Evolutionary conservation across 208 protist genomes (phyloP).

Genomic region (Leishmania braziliensis): DNA sequence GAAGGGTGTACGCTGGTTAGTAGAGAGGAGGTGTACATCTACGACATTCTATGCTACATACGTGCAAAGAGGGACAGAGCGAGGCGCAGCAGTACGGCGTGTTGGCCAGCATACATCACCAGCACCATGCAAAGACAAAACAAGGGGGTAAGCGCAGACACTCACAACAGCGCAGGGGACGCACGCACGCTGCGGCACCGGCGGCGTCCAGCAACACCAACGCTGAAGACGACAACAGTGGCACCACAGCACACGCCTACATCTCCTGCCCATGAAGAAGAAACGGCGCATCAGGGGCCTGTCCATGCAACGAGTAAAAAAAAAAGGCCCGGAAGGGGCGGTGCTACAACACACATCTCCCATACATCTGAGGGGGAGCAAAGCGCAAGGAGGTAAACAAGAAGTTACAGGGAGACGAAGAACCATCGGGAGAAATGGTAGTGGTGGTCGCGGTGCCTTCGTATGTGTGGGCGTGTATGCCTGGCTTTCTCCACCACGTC

Average conservation of each 20-base stretch:
- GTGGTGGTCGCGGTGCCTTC: neutral
- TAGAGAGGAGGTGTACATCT: neutral
- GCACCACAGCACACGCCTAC: neutral
- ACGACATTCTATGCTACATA: neutral
- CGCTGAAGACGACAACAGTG: neutral
- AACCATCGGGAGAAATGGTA: neutral
- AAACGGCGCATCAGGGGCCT: neutral
- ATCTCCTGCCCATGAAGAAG: neutral
- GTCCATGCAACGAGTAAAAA: neutral
- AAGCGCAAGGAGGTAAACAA: constrained; percentile 4
- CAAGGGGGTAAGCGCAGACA: neutral
- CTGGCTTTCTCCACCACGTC: neutral
- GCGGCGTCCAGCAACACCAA: neutral
- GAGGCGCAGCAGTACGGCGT: neutral
- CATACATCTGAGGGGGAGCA: constrained; percentile 7
- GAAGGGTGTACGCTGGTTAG: neutral
- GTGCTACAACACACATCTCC: constrained; percentile 1
- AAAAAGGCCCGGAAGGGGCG: neutral
- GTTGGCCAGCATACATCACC: constrained; percentile 1
- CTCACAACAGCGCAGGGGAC: neutral
- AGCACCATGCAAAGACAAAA: neutral
- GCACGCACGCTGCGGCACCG: neutral
- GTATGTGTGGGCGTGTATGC: neutral
- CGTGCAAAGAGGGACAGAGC: neutral
- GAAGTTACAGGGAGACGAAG: neutral